Evolutionary conservation across 345 rosid genomes (phyloP).

Genomic region (Raphanus raphanistrum): DNA sequence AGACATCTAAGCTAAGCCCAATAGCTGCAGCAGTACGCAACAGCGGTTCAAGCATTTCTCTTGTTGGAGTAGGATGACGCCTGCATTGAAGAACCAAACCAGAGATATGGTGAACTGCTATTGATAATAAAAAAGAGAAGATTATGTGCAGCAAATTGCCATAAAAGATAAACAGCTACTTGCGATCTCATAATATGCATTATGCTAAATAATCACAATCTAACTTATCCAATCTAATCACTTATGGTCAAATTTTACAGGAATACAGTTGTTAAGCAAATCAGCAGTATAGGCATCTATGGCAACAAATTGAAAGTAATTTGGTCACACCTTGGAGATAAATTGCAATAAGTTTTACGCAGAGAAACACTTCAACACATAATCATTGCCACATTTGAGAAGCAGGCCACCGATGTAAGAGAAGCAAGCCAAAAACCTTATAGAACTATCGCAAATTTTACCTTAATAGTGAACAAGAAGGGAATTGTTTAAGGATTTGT

Average conservation of each 20-base stretch:
- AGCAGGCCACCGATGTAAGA: not conserved
- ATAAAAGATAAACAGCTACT: not conserved
- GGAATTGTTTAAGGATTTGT: conserved; percentile 70
- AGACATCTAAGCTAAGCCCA: conserved; percentile 78
- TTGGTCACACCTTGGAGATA: conserved; percentile 8
- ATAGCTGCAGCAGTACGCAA: conserved; percentile 89
- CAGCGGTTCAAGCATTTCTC: conserved; percentile 97
- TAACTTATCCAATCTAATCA: not conserved
- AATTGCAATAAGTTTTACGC: not conserved
- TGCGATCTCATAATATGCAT: conserved; percentile 8
- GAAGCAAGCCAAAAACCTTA: not conserved
- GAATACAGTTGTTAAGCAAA: not conserved
- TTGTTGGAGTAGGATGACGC: conserved; percentile 96
- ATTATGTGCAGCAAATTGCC: not conserved
- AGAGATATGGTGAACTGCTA: not conserved
- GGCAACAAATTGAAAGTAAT: not conserved
- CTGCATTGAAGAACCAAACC: conserved; percentile 46
- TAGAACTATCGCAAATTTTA: conserved; percentile 23
- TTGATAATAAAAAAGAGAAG: not conserved
- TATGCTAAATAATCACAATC: conserved; percentile 3
- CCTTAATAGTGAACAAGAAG: conserved; percentile 81
- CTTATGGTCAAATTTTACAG: not conserved
- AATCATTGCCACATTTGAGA: conserved; percentile 7
- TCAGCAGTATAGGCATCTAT: conserved; percentile 18
- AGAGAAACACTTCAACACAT: conserved; percentile 6